Evolutionary conservation across 2,329 filamentous ascomycete species (phyloP), one percentile per base, ranked within the genome.

Genomic region (Iodosphaeria phyllophila): DNA sequence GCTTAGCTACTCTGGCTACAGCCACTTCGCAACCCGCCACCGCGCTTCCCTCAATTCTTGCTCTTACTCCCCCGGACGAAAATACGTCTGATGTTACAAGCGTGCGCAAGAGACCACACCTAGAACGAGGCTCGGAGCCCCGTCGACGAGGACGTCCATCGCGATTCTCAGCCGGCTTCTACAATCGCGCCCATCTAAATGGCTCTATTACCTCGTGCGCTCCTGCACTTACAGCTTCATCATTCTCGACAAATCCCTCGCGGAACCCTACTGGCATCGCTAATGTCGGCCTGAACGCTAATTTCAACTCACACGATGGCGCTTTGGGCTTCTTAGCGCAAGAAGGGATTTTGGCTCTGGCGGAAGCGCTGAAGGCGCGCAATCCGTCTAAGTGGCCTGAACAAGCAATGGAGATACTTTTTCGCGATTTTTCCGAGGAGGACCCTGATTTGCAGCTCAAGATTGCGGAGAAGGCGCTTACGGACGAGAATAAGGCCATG

Each of bases 401-500:
- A 39, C 58, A 62, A 39, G 64, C 64, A 0, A 50, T 70, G 26
- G 64, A 70, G 28, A 52, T 67, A 5, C 62, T 70, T 36, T 69
- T 70, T 42, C 51, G 54, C 16, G 64, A 70, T 30, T 70, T 70
- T 37, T 45, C 54, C 9, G 53, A 58, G 23, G 64, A 69, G 34
- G 62, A 69, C 30, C 48, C 60, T 30, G 64, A 70, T 34, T 39
- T 70, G 28, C 64, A 69, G 47, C 48, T 70, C 19, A 64, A 61
- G 41, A 63, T 70, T 17, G 62, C 63, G 0, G 64, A 70, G 40
- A 62, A 62, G 32, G 56, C 63, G 2, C 48, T 70, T 14, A 56
- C 60, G n/a, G 60, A 68, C 33, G 59, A 67, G 32, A 61, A 59
- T 38, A 68, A 65, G 39, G 65, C 64, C 16, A 60, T 69, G 52